Evolutionary conservation across 495 filamentous ascomycete species (phyloP).

Genomic region (Aspergillus asperescens): DNA sequence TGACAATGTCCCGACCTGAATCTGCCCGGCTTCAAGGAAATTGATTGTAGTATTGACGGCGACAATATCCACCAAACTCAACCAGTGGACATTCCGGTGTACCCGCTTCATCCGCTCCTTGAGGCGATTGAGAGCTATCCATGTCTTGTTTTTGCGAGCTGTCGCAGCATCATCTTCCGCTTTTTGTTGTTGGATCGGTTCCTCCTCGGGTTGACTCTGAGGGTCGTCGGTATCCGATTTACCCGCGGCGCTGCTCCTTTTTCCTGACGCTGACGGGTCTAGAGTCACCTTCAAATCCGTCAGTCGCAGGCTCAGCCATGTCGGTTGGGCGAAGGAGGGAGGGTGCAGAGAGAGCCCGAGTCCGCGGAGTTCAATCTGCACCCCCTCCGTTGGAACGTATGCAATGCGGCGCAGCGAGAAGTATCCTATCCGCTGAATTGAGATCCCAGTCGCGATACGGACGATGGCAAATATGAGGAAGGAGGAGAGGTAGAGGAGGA

Average conservation of each 20-base stretch:
- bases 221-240: constrained; percentile 21
- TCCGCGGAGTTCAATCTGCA: constrained; percentile 84
- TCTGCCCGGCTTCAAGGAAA: constrained; percentile 70
- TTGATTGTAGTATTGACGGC: constrained; percentile 71
- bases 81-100: constrained; percentile 81
- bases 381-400: constrained; percentile 78
- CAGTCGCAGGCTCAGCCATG: constrained; percentile 88
- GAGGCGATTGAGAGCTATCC: constrained; percentile 65
- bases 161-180: constrained; percentile 18
- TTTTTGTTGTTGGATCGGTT: constrained; percentile 12
- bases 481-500: constrained; percentile 82
- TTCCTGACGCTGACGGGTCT: constrained; percentile 58
- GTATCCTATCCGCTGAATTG: constrained; percentile 91
- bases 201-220: constrained; percentile 23
- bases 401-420: constrained; percentile 84
- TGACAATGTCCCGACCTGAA: constrained; percentile 79
- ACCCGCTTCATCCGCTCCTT: constrained; percentile 82
- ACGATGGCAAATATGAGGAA: constrained; percentile 93
- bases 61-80: constrained; percentile 85
- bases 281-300: constrained; percentile 79
- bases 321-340: constrained; percentile 92
- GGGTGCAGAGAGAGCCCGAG: constrained; percentile 83
- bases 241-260: constrained; percentile 34
- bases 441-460: constrained; percentile 87
- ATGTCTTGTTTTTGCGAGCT: constrained; percentile 60